Evolutionary conservation across 2,329 filamentous ascomycete genomes (phyloP).

Genomic region (Cytospora chrysosperma): DNA sequence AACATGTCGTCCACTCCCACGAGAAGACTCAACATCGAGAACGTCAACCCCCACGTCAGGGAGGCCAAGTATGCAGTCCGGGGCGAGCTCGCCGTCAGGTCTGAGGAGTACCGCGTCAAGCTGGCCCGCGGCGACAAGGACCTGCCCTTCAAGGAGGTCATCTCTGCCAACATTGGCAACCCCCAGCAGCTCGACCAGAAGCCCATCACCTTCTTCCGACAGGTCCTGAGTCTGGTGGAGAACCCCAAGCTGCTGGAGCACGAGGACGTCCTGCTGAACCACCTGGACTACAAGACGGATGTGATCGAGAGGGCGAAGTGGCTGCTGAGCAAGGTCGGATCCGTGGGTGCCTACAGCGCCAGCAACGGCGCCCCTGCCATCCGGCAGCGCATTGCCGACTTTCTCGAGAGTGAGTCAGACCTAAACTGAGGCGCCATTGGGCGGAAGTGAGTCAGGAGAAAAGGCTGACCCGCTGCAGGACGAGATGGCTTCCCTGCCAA

Average conservation of each 20-base stretch:
- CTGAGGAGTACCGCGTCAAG: conserved; percentile 81
- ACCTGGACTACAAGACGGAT: conserved; percentile 85
- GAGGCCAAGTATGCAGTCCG: conserved; percentile 94
- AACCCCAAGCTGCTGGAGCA: conserved; percentile 83
- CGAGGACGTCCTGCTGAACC: conserved; percentile 71
- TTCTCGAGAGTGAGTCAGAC: conserved; percentile 72
- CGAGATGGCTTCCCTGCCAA: conserved; percentile 87
- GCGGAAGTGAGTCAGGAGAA: background rate
- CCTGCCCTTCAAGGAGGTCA: conserved; percentile 85
- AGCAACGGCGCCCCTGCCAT: conserved; percentile 86
- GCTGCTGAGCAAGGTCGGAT: conserved; percentile 80
- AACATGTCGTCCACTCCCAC: conserved; percentile 39
- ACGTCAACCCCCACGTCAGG: conserved; percentile 89
- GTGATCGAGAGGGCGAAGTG: conserved; percentile 80
- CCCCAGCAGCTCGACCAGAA: conserved; percentile 99
- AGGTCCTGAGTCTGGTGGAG: conserved; percentile 90
- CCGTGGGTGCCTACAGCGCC: conserved; percentile 94
- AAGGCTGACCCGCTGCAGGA: conserved; percentile 43
- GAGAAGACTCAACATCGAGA: conserved; percentile 67
- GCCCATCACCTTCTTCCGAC: conserved; percentile 98
- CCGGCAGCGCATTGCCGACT: conserved; percentile 84
- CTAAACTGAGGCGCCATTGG: no score
- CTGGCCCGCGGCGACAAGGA: conserved; percentile 58
- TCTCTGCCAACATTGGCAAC: conserved; percentile 98
- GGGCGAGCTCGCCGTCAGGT: conserved; percentile 90